phyloP scores from a whole-genome alignment of 345 rosid species.

The Raphanus raphanistrum region DNA sequence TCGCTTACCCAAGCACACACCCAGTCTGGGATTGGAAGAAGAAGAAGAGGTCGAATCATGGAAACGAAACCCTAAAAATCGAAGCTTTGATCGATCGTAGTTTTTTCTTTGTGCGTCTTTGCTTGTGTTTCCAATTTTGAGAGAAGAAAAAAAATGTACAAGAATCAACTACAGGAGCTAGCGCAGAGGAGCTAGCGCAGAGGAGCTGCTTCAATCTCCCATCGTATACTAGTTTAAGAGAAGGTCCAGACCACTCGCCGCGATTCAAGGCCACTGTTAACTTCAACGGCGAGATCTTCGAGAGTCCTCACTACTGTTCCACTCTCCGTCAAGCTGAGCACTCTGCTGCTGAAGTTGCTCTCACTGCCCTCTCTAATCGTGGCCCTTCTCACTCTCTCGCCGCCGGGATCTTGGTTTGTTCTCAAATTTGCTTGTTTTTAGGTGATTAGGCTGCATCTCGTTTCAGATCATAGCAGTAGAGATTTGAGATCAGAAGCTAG shows the following conservation, averaged over 20 bases:
- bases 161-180: conserved; percentile 69
- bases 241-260: conserved; percentile 99
- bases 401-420: conserved; percentile 55
- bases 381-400: conserved; percentile 99
- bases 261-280: conserved; percentile 88
- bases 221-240: conserved; percentile 83
- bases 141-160: too few relatives aligned
- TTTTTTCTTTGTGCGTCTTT: neutral
- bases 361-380: conserved; percentile 70
- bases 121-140: too few relatives aligned
- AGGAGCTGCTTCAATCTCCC: conserved; percentile 98
- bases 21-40: conserved; percentile 22
- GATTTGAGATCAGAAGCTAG: too few relatives aligned
- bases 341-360: too few relatives aligned
- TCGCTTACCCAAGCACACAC: neutral
- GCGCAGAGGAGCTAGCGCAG: conserved; percentile 99
- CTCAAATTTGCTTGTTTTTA: too few relatives aligned
- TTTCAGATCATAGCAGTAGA: too few relatives aligned
- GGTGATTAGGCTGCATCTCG: too few relatives aligned
- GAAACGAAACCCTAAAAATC: neutral
- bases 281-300: too few relatives aligned
- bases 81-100: neutral
- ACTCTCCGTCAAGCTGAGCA: too few relatives aligned
- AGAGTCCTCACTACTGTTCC: too few relatives aligned
- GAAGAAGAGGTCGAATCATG: neutral